Evolutionary conservation across 2,329 filamentous ascomycete genomes (phyloP).

Genomic region (Endocalyx cinctus): DNA sequence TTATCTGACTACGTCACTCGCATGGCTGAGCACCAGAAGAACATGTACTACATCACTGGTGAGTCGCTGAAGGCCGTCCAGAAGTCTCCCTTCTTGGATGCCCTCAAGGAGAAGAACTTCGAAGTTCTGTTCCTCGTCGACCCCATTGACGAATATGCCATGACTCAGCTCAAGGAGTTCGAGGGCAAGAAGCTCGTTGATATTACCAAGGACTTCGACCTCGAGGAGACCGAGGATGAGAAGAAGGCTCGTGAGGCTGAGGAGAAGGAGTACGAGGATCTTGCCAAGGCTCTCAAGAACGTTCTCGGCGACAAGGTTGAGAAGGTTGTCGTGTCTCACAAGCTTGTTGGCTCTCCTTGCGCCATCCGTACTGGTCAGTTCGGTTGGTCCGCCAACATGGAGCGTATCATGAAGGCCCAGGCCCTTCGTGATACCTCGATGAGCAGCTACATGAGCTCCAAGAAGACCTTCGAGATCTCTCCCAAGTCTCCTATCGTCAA

Average conservation of each 20-base stretch:
- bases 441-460: slow-evolving; percentile 99
- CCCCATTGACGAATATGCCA: slow-evolving; percentile 98
- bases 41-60: slow-evolving; percentile 99
- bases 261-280: slow-evolving; percentile 95
- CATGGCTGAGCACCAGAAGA: slow-evolving; percentile 99
- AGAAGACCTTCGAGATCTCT: slow-evolving; percentile 99
- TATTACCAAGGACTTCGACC: slow-evolving; percentile 99
- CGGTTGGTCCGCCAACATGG: slow-evolving; percentile 99
- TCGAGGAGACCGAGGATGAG: slow-evolving; percentile 99
- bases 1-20: slow-evolving; percentile 96
- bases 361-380: slow-evolving; percentile 99
- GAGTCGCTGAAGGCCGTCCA: slow-evolving; percentile 97
- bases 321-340: slow-evolving; percentile 99
- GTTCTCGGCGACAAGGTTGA: slow-evolving; percentile 98
- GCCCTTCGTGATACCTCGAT: slow-evolving; percentile 99
- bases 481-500: slow-evolving; percentile 96
- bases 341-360: slow-evolving; percentile 89
- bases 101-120: slow-evolving; percentile 98
- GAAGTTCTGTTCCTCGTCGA: slow-evolving; percentile 99
- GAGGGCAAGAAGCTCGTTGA: slow-evolving; percentile 99
- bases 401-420: slow-evolving; percentile 99
- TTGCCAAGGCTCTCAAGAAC: slow-evolving; percentile 98
- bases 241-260: slow-evolving; percentile 91
- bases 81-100: slow-evolving; percentile 98
- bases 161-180: slow-evolving; percentile 99